phyloP scores from a whole-genome alignment of 768 basidiomycete species.

The Amanita subjunquillea region DNA sequence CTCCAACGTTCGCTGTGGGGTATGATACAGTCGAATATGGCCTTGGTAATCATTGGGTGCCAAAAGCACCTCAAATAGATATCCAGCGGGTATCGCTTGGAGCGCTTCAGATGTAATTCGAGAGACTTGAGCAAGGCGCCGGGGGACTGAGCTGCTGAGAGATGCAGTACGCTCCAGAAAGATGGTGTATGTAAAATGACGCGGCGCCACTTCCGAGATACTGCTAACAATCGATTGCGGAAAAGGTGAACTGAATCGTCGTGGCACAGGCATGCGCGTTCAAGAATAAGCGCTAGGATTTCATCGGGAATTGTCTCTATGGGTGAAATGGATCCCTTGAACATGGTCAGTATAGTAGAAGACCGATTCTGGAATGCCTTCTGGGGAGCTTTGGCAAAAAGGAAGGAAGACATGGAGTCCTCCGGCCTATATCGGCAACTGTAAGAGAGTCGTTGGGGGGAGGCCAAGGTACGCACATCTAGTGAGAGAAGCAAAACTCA shows the following conservation, averaged over 20 bases:
- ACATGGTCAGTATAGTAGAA: neutral
- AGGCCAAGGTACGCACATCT: neutral
- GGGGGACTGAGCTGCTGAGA: conserved; percentile 16
- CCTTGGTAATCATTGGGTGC: conserved; percentile 12
- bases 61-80: conserved; percentile 21
- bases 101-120: conserved; percentile 16
- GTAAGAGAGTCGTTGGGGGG: neutral
- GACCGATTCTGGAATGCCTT: neutral
- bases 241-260: conserved; percentile 6
- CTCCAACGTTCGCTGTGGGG: conserved; percentile 20
- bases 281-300: conserved; percentile 11
- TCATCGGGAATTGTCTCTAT: conserved; percentile 5
- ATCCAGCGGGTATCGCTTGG: conserved; percentile 18
- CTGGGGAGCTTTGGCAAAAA: too few species aligned
- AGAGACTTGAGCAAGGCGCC: conserved; percentile 12
- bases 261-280: conserved; percentile 9
- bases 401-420: neutral
- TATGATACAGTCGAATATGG: conserved; percentile 14
- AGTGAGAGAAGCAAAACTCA: neutral
- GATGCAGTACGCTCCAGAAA: conserved; percentile 20
- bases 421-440: neutral
- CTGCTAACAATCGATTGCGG: conserved; percentile 10
- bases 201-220: conserved; percentile 15
- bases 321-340: neutral
- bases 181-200: conserved; percentile 18